Base-by-base conservation (phyloP, 2,329 filamentous ascomycete species). In the Microcyclospora tardicrescens region DNA sequence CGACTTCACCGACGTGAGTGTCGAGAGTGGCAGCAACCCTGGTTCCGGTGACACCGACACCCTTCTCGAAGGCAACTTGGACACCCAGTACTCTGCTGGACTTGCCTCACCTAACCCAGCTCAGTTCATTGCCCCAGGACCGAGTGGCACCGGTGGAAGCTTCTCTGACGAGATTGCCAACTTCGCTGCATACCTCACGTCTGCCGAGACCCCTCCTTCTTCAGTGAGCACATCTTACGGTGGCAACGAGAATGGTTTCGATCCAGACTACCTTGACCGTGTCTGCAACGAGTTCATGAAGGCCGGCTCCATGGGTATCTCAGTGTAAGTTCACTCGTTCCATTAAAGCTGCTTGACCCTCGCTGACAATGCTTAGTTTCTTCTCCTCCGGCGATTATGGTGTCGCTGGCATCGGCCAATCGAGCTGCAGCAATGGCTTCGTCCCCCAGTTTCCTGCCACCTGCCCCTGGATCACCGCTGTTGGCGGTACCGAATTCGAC, bases 191-290 rank as follows among this genome's bases (percentile, higher is more conserved):
- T 32, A 32, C 30, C 14, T 32, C 12, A 32, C 30, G 4, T 5
- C 30, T 10, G 14, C 12, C 30, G 30, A n/a, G 5, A 32, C 12
- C 14, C 12, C 30, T 4, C 30, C 30, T 6, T n/a, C 30, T 5
- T n/a, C 74, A 8, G 68, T 81, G 48, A 72, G 67, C 34, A 75
- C 71, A 8, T 78, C 74, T 0, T 81, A 81, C 51, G 75, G 73
- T 35, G 75, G 79, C 43, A 67, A 72, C 36, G 77, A 81, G 56
- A 71, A 78, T 51, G 68, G 65, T 3, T 61, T 81, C 0, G 76
- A 77, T 0, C 51, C 60, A 2, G 65, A 67, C n/a, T 81, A 79
- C 49, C 71, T 72, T n/a, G 60, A 63, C 36, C 67, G 68, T 36
- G 72, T 79, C 9, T 81, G 77, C 62, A 68, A 71, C 45, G 61